Percentiles rank a stretch among this genome's conserved stretches.
Conservation (phyloP, 768 basidiomycete genomes). For the Psilocybe sp. region DNA sequence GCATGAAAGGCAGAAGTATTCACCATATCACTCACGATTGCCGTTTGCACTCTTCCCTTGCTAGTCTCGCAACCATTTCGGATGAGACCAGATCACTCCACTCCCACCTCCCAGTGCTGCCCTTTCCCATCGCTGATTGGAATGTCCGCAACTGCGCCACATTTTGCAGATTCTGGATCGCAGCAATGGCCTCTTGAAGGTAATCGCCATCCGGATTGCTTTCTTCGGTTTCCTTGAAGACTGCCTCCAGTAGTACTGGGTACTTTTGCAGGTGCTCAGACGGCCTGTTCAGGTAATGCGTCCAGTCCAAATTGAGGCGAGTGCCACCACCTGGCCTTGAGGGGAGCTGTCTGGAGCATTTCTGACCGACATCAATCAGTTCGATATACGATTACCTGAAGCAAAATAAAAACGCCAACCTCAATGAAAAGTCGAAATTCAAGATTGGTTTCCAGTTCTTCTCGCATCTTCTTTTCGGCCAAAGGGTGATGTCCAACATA, state of each 20-base stretch:
- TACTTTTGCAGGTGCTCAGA: slow-evolving; percentile 86
- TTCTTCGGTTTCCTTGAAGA: slow-evolving; percentile 75
- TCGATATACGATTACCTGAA: background rate
- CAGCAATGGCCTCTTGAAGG: slow-evolving; percentile 72
- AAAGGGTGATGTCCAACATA: slow-evolving; percentile 86
- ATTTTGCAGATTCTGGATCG: slow-evolving; percentile 78
- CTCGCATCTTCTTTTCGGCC: slow-evolving; percentile 83
- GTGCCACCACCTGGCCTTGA: slow-evolving; percentile 35
- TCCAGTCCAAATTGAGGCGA: slow-evolving; percentile 53
- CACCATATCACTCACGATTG: slow-evolving; percentile 65
- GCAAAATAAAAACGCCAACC: slow-evolving; percentile 39
- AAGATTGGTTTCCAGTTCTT: slow-evolving; percentile 80
- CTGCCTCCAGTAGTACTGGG: slow-evolving; percentile 82
- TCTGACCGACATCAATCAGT: slow-evolving; percentile 21
- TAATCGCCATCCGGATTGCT: slow-evolving; percentile 86
- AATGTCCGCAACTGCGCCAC: slow-evolving; percentile 85
- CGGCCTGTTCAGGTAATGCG: slow-evolving; percentile 76
- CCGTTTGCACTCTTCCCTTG: slow-evolving; percentile 75
- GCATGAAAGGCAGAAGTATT: background rate
- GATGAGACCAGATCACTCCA: slow-evolving; percentile 84
- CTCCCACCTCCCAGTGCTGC: slow-evolving; percentile 75
- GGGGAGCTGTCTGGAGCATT: slow-evolving; percentile 42
- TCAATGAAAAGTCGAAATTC: slow-evolving; percentile 85
- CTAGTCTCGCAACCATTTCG: slow-evolving; percentile 55
- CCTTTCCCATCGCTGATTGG: slow-evolving; percentile 85